Base-by-base conservation (phyloP, 257 asterid genomes). In the Penstemon newberryi region DNA sequence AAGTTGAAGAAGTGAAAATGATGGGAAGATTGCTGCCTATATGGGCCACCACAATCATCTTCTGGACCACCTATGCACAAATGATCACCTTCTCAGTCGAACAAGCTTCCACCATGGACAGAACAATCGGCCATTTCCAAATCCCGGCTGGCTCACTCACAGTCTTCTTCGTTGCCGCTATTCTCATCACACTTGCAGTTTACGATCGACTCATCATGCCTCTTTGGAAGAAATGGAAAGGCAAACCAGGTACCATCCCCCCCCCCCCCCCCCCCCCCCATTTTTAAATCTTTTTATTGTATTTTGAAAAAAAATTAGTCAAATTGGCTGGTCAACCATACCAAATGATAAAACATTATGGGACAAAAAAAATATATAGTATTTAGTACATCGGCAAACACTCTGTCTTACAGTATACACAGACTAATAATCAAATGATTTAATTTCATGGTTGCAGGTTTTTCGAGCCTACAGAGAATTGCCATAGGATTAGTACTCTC, bases 11-110 rank as follows among this genome's bases (percentile, higher is more conserved):
- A 74, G 97, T 93, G 70, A 93, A 93, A 78, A 90, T 90, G 96
- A 85, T 93, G 89, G 90, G 66, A 0, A 74, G 87, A 62, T 57
- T 93, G 63, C 76, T 93, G 11, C 98, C 98, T 3, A 80, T 90
- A 52, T 93, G 98, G 98, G 96, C 98, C 4, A 93, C 97, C 5
- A 93, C 98, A 40, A 90, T 93, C 53, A 72, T 93, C 7, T 93
- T 93, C 77, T 93, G 98, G 98, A 93, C 98, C 25, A 84, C 85
- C 6, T 93, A 90, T 50, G 98, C 98, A 7, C 97, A 93, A 77
- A 88, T 93, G 97, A 93, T 90, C 8, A 90, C 97, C 6, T 93
- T 90, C 70, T 93, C 97, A 0, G 98, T 93, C 7, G 86, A 86
- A 57, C 98, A 93, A 79, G 98, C 98, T 0, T 76, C 90, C 52